Evolutionary conservation across 306 rosid species (phyloP).

Genomic region (Acacia crassicarpa): DNA sequence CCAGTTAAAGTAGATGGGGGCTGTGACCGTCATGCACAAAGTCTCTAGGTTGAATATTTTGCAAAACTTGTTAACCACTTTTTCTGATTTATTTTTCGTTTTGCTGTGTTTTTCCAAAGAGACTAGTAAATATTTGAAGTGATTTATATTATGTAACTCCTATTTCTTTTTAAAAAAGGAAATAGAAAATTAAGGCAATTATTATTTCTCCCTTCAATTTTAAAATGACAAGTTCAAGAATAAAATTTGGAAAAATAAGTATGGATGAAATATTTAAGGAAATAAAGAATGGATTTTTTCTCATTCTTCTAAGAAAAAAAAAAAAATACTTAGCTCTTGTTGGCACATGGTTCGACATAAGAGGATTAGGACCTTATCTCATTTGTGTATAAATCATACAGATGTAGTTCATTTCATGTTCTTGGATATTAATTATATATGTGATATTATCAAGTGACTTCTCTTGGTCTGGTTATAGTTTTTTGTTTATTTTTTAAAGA

Average conservation of each 20-base stretch:
- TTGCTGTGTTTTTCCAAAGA: not conserved
- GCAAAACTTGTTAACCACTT: not conserved
- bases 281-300: constrained; percentile 8
- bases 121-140: not conserved
- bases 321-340: not conserved
- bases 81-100: not conserved
- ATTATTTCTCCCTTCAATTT: not conserved
- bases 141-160: not conserved
- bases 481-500: not conserved
- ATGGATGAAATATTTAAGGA: not conserved
- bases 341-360: not conserved
- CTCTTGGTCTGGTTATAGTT: not conserved
- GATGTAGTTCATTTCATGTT: constrained; percentile 23
- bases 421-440: constrained; percentile 9
- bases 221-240: not conserved
- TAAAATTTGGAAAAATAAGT: not conserved
- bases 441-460: not conserved
- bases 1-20: not conserved
- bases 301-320: not conserved
- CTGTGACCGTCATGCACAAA: not conserved
- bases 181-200: not conserved
- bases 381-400: not conserved
- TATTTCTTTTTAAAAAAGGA: not conserved
- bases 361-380: not conserved
- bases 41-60: not conserved